A percentile compares a stretch with the other conserved stretches of the same genome.
Conservation (phyloP, 352 stramenopile genomes). For the Phytophthora melonis region DNA sequence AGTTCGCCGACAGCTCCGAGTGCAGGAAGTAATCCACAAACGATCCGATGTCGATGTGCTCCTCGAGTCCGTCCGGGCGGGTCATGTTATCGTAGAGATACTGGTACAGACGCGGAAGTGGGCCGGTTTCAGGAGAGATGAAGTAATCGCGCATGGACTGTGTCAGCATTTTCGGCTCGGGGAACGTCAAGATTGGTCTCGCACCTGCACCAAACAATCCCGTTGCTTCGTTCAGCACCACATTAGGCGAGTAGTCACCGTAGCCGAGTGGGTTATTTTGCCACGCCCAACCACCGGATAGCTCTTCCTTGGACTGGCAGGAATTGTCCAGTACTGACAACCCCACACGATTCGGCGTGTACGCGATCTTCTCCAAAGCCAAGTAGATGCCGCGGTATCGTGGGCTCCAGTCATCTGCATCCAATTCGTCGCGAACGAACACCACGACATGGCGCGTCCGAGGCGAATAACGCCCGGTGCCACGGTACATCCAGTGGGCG, state of each 20-base stretch:
- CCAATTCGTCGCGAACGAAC: constrained; percentile 53
- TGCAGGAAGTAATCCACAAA: constrained; percentile 82
- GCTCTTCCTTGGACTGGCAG: constrained; percentile 45
- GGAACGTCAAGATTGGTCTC: constrained; percentile 60
- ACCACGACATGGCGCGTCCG: constrained; percentile 64
- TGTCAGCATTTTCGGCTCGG: constrained; percentile 48
- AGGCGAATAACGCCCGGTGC: constrained; percentile 67
- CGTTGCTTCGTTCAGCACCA: constrained; percentile 67
- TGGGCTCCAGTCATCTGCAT: constrained; percentile 40
- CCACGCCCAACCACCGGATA: constrained; percentile 74
- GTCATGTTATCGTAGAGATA: constrained; percentile 77
- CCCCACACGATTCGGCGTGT: constrained; percentile 63
- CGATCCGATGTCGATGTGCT: constrained; percentile 69
- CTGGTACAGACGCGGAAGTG: constrained; percentile 64
- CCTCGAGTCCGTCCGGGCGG: constrained; percentile 50
- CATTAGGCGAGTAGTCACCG: constrained; percentile 66
- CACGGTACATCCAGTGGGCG: constrained; percentile 73
- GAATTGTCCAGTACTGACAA: constrained; percentile 42
- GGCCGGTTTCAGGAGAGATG: constrained; percentile 54
- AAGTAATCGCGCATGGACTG: constrained; percentile 78
- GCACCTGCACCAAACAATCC: constrained; percentile 63
- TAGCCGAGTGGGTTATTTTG: constrained; percentile 67
- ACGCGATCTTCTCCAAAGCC: constrained; percentile 68
- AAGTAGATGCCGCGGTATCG: constrained; percentile 71
- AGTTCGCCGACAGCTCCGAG: constrained; percentile 70